Evolutionary conservation across 1,139 yeast species (phyloP).

Genomic region (Sugiyamaella neomexicana): DNA sequence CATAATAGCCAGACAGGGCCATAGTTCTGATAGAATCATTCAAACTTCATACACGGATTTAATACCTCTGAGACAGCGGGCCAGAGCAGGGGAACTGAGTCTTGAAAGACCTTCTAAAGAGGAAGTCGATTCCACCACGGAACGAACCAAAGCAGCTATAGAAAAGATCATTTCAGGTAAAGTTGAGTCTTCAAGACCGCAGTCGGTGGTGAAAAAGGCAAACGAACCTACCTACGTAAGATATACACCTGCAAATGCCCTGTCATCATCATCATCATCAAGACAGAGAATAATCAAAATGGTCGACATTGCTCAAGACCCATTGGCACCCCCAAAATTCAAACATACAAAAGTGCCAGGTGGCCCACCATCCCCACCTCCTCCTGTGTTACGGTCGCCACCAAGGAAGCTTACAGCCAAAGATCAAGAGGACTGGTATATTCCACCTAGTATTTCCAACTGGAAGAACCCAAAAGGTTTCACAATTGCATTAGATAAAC

Average conservation of each 20-base stretch:
- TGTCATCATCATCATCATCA: conserved; percentile 35
- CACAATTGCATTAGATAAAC: conserved; percentile 75
- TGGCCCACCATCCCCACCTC: conserved; percentile 68
- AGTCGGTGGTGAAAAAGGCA: conserved; percentile 30
- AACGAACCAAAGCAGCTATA: conserved; percentile 51
- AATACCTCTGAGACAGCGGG: conserved; percentile 50
- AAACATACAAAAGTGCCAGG: conserved; percentile 73
- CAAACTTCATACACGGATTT: conserved; percentile 47
- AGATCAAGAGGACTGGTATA: conserved; percentile 80
- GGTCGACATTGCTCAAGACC: conserved; percentile 69
- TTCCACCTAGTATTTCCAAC: conserved; percentile 89
- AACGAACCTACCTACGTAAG: conserved; percentile 47
- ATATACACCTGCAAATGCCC: conserved; percentile 50
- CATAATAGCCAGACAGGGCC: conserved; percentile 41
- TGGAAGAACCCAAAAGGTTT: conserved; percentile 97
- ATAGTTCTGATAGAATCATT: conserved; percentile 36
- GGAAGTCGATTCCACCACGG: conserved; percentile 44
- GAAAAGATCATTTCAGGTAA: conserved; percentile 48
- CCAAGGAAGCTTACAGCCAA: conserved; percentile 63
- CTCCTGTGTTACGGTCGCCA: conserved; percentile 52
- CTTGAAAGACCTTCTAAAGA: conserved; percentile 46
- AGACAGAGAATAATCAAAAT: conserved; percentile 53
- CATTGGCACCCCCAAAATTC: conserved; percentile 81
- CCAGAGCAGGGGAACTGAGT: conserved; percentile 39
- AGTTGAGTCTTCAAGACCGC: conserved; percentile 36